A percentile compares a stretch with the other conserved stretches of the same genome.
phyloP scores from a whole-genome alignment of 768 basidiomycete genomes.

The Leccinum uliginosum region DNA sequence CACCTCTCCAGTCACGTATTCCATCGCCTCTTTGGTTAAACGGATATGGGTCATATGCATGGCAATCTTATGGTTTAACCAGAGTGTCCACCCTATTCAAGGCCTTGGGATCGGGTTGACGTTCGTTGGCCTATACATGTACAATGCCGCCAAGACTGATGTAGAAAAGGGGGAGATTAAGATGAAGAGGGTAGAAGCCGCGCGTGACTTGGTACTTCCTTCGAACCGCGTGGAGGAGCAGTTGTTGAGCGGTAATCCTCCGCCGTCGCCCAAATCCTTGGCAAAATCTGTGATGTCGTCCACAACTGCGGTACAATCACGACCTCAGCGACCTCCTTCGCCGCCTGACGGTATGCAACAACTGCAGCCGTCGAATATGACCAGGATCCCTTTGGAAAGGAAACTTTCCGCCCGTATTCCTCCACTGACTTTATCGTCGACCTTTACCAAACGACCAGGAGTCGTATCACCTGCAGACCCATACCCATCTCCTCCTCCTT shows the following conservation, averaged over 20 bases:
- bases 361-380: constrained; percentile 1
- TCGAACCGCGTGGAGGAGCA: constrained; percentile 57
- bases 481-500: constrained; percentile 49
- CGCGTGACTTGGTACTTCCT: constrained; percentile 64
- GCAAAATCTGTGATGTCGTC: constrained; percentile 11
- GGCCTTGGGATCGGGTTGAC: constrained; percentile 88
- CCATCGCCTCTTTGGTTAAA: constrained; percentile 96
- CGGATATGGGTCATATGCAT: constrained; percentile 98
- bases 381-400: constrained; percentile 10
- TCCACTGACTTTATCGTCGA: constrained; percentile 16
- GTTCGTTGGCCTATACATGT: constrained; percentile 90
- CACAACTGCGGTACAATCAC: constrained; percentile 25
- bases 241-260: constrained; percentile 42
- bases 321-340: constrained; percentile 9
- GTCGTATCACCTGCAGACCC: constrained; percentile 33
- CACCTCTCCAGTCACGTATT: constrained; percentile 97
- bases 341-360: constrained; percentile 4
- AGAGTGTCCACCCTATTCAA: constrained; percentile 78
- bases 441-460: constrained; percentile 22
- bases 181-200: constrained; percentile 72
- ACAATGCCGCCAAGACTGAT: constrained; percentile 90
- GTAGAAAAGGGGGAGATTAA: constrained; percentile 92
- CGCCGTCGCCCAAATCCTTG: constrained; percentile 12
- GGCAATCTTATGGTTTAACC: constrained; percentile 95
- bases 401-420: constrained; percentile 14